Base-by-base conservation (phyloP, 129 eudicot species). In the Escallonia herrerae region DNA sequence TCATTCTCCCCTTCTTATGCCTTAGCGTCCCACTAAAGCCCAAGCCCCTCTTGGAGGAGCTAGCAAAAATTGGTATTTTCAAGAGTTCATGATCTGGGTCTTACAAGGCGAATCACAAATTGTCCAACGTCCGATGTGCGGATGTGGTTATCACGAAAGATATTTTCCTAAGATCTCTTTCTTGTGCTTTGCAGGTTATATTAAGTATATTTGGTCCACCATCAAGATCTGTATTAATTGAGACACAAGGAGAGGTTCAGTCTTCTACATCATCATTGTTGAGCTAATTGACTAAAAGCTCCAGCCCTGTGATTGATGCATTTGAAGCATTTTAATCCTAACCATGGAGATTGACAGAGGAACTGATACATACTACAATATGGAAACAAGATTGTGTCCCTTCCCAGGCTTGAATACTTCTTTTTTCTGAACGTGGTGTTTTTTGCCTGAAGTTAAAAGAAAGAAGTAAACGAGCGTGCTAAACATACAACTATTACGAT, bases 161-260 rank as follows among this genome's bases (percentile, higher is more conserved):
- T 6, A 14, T 22, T 1, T 60, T 11, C n/a, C 14, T 47, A 50
- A 0, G 1, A 50, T 68, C 8, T 55, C 6, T 38, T 57, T 15
- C 38, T 22, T 47, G 12, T 63, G 67, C 15, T 11, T 53, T 80
- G 74, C 78, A 82, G 87, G 87, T 78, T 38, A 14, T 82, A 43
- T 62, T 85, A 51, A 85, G 91, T 76, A 43, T 85, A 61, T 70
- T 82, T 55, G 91, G 91, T 39, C 87, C 91, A 8, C 91, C 87
- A 3, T 73, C 91, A 55, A 82, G 83, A 38, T 52, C 67, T 44
- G 51, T 73, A 8, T 69, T 59, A 2, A 55, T 65, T 10, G 85
- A 76, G 78, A 76, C 4, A 45, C 15, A 38, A 22, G 45, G 15
- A 45, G 74, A 69, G 59, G 15, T 50, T 5, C 66, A 69, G 65